Conservation (phyloP, 2,329 filamentous ascomycete species). For the Trichoderma hamatum region DNA sequence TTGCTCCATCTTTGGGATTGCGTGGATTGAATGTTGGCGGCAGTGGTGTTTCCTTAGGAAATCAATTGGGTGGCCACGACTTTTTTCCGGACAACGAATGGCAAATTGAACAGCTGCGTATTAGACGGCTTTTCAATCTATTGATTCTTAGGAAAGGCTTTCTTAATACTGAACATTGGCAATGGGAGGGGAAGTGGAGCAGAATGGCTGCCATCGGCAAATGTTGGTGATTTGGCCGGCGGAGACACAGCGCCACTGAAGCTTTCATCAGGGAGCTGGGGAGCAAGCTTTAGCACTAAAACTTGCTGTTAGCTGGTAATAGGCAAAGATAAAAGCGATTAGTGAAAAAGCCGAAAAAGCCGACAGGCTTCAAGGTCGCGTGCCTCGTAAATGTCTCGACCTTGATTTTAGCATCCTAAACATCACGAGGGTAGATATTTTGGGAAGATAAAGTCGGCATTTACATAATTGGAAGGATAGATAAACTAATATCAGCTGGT, state of each 20-base stretch:
- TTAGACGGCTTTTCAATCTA: background rate
- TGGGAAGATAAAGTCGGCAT: background rate
- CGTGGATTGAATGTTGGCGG: background rate
- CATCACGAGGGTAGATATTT: background rate
- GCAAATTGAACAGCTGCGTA: background rate
- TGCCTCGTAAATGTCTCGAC: background rate
- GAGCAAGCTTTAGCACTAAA: background rate
- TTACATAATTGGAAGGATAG: background rate
- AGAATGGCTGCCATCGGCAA: conserved; percentile 10
- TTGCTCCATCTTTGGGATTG: conserved; percentile 32
- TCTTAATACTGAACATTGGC: conserved; percentile 12
- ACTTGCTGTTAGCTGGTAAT: background rate
- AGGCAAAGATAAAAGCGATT: background rate
- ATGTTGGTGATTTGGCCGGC: background rate
- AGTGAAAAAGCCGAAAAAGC: conserved; percentile 16
- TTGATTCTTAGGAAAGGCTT: background rate
- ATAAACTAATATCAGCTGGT: background rate
- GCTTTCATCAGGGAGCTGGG: background rate
- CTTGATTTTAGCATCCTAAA: background rate
- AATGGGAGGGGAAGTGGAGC: conserved; percentile 4
- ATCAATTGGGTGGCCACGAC: background rate
- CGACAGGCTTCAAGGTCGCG: background rate
- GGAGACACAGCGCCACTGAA: background rate
- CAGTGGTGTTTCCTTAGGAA: background rate
- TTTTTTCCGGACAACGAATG: background rate